Evolutionary conservation across 2,329 filamentous ascomycete genomes (phyloP), one percentile per base, ranked within the genome.

Genomic region (Diaporthe sp.): DNA sequence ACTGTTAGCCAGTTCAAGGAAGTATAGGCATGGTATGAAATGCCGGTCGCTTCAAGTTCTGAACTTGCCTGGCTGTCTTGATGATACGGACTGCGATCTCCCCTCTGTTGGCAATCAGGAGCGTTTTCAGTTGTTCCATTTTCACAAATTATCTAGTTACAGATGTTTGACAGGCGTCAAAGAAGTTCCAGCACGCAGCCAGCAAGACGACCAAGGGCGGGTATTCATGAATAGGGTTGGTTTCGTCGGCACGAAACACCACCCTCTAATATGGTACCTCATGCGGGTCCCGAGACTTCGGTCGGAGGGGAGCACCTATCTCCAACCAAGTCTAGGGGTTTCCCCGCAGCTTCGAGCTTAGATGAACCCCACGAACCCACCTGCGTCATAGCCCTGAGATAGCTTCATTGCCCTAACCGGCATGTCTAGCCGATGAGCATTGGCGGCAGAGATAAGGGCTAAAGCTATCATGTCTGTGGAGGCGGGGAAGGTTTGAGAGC

Each of bases 81-180:
- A 87, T 85, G 72, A 90, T 87, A 40, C 89, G 86, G 42, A 85
- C 84, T 3, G 89, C 88, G 71, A 91, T 91, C 78, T 91, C 89
- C 61, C 89, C 90, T 60, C 90, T 84, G 79, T 92, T 92, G 13
- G 90, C 89, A 64, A 92, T 85, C 17, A 92, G 81, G 25, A 92
- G 77, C 17, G 84, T 88, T 78, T 87, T 87, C 45, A 90, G 73
- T 0, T 75, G 38, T 4, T 73, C 61, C 74, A 77, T 75, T 45
- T 1, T 54, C 15, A 5, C 13, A 40, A 19, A n/a, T 5, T 35
- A 5, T 3, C 2, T 1, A n/a, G 28, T 57, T 1, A 38, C 5
- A 35, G 22, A 47, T 3, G 1, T 4, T 12, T 35, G 4, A 1
- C 38, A 55, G 0, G 4, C 4, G 30, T 22, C 19, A 17, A 30